These are phyloP conservation scores for Fusarium begoniae DNA, from an alignment of 2,329 filamentous ascomycete genomes.

Conservation along the genomic window DNA sequence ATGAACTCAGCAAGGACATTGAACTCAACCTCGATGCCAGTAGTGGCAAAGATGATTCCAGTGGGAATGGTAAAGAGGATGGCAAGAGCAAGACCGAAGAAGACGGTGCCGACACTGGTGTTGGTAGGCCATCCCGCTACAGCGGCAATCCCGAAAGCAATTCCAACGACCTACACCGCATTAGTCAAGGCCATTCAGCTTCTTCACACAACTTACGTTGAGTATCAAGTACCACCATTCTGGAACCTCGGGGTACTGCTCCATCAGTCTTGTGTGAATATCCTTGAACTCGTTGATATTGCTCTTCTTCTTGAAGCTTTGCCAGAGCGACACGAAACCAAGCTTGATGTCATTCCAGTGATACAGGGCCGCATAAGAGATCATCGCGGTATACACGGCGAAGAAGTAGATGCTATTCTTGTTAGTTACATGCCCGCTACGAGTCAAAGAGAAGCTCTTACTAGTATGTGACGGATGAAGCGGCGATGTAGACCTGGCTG, in stretches of 20 bases:
- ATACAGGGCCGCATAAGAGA: constrained; percentile 50
- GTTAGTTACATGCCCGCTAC: accelerated
- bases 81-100: constrained; percentile 55
- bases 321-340: constrained; percentile 40
- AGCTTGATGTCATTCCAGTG: constrained; percentile 47
- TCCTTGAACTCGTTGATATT: constrained; percentile 47
- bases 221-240: constrained; percentile 56
- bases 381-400: constrained; percentile 45
- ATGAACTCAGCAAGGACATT: constrained; percentile 60
- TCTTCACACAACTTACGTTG: constrained; percentile 3
- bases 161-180: constrained; percentile 31
- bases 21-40: constrained; percentile 53
- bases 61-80: constrained; percentile 56
- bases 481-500: constrained; percentile 46
- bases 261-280: constrained; percentile 55
- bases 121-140: constrained; percentile 53
- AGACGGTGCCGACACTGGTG: constrained; percentile 54
- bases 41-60: constrained; percentile 57
- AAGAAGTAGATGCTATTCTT: constrained; percentile 33
- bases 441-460: neutral
- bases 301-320: constrained; percentile 23
- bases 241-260: constrained; percentile 56
- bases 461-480: constrained; percentile 35
- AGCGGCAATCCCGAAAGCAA: constrained; percentile 49
- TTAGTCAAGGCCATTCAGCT: neutral